Evolutionary conservation across 2,329 filamentous ascomycete species (phyloP), one percentile per base, ranked within the genome.

Genomic region (Colletotrichum lindemuthianum): DNA sequence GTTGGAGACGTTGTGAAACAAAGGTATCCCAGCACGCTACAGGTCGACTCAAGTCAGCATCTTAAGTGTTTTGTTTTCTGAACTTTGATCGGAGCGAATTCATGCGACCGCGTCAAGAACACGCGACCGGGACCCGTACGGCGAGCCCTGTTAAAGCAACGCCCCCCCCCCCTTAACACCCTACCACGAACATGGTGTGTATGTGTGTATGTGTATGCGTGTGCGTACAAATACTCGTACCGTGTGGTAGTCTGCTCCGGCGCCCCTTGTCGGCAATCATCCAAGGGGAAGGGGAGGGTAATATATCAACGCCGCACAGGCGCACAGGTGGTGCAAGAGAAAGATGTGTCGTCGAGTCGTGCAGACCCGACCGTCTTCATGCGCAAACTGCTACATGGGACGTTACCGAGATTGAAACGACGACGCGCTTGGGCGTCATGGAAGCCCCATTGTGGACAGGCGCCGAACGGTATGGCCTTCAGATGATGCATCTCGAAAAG

Each of bases 21-120:
- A 55, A 65, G 61, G n/a, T 65, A 65, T 65, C 61, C 61, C 58
- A 34, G 56, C 50, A 60, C 40, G 50, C 61, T 65, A 43, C 61
- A 56, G 61, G 15, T 65, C 57, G 57, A 61, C 58, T 61, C 61
- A 65, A 65, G 61, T 65, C 61, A 65, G 61, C 61, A 61, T 61
- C 61, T 65, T 65, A 65, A 65, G 61, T 61, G 61, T 65, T 65
- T 65, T 65, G 61, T 65, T 65, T 65, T 65, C 57, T 40, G 56
- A 61, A 65, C 61, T 61, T 55, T 65, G 61, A 65, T 65, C 61
- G 58, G 61, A 61, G 61, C 61, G 56, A 50, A 60, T 65, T 65
- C 45, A 65, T 65, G 61, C 61, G 57, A 61, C 61, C 57, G 61
- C 57, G 61, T 59, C 50, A 40, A 65, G 58, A 65, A 61, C 58